Percentiles rank a stretch among this genome's conserved stretches.
Conservation (phyloP, 129 eudicot genomes). For the Centaurea solstitialis region DNA sequence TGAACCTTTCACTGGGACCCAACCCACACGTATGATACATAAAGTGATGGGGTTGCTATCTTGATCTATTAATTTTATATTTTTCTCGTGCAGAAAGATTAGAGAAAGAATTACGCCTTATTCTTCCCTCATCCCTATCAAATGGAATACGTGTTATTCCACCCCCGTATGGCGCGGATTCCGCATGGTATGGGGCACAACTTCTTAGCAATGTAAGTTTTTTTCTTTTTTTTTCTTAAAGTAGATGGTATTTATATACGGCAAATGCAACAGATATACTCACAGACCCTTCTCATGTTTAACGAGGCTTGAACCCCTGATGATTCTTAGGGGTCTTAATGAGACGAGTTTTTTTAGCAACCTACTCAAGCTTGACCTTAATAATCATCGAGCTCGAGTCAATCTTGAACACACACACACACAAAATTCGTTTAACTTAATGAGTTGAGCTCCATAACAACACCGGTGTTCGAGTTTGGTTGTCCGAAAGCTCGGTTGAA, state of each 20-base stretch:
- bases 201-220: constrained; percentile 86
- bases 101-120: constrained; percentile 74
- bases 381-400: no score
- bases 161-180: constrained; percentile 84
- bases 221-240: background rate
- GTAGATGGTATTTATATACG: background rate
- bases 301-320: background rate
- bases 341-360: no score
- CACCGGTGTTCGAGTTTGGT: no score
- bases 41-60: constrained; percentile 3
- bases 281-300: background rate
- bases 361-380: no score
- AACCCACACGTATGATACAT: background rate
- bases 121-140: constrained; percentile 57
- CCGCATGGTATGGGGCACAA: constrained; percentile 97
- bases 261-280: background rate
- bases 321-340: no score
- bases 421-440: no score
- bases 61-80: background rate
- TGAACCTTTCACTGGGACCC: no score
- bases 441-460: no score
- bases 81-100: constrained; percentile 70
- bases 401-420: no score
- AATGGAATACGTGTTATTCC: constrained; percentile 78
- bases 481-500: no score